Evolutionary conservation across 2,329 filamentous ascomycete species (phyloP).

Genomic region (Claviceps pusilla): DNA sequence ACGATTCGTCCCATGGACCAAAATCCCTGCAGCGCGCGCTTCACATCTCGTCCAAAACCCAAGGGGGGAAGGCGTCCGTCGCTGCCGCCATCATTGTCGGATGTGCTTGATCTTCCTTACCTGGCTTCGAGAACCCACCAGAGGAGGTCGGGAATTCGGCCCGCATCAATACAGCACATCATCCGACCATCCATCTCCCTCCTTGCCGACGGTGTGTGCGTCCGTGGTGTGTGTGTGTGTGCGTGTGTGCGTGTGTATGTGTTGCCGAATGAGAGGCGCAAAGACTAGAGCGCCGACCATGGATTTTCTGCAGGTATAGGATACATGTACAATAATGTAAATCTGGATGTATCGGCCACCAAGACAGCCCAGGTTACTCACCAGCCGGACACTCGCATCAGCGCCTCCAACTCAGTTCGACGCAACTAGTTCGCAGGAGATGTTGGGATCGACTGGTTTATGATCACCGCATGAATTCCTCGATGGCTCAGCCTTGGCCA

Average conservation of each 20-base stretch:
- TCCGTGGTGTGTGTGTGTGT: background rate
- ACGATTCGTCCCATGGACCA: background rate
- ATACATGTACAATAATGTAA: background rate
- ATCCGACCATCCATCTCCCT: constrained; percentile 1
- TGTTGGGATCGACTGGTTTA: background rate
- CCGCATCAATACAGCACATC: constrained; percentile 1
- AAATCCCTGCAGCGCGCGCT: background rate
- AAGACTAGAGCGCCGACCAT: background rate
- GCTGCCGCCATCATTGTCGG: background rate
- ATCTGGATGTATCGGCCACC: background rate
- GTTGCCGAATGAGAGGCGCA: background rate
- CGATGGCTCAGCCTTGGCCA: background rate
- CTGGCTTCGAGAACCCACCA: background rate
- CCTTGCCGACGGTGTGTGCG: background rate
- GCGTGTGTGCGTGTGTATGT: background rate
- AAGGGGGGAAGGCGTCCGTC: background rate
- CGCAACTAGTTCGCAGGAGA: background rate
- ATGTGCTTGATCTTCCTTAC: background rate
- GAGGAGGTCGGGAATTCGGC: constrained; percentile 1
- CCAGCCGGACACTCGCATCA: background rate
- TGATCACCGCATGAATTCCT: background rate
- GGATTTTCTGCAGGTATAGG: background rate
- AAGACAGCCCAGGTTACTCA: background rate
- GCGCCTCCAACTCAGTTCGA: background rate
- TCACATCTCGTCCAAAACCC: background rate